Evolutionary conservation across 768 basidiomycete species (phyloP).

Genomic region (Rhodotorula paludigena): DNA sequence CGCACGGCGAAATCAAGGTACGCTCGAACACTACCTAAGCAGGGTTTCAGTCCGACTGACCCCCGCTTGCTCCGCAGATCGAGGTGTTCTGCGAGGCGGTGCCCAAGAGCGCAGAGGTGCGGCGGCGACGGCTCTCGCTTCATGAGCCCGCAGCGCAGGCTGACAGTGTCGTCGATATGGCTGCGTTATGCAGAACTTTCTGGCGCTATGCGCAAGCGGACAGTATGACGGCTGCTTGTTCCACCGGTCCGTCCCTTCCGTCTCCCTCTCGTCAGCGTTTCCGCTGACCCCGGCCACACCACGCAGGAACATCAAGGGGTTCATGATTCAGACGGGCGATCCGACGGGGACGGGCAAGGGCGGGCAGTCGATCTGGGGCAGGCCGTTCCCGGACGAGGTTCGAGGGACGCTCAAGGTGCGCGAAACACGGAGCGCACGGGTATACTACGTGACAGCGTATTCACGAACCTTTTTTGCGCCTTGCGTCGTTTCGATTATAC

Average conservation of each 20-base stretch:
- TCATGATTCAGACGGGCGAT: conserved; percentile 93
- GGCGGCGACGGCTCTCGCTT: too few species aligned
- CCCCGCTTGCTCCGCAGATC: conserved; percentile 55
- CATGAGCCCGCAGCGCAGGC: too few species aligned
- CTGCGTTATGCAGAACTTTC: conserved; percentile 94
- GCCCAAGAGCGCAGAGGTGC: conserved; percentile 87
- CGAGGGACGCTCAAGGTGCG: conserved; percentile 85
- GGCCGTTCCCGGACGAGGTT: conserved; percentile 84
- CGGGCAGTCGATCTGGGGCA: conserved; percentile 94
- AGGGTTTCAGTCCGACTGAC: background rate
- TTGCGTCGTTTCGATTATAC: conserved; percentile 10
- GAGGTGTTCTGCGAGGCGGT: conserved; percentile 97
- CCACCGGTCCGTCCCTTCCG: conserved; percentile 53
- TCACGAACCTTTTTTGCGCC: too few species aligned
- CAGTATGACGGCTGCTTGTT: conserved; percentile 80
- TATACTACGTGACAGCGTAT: too few species aligned
- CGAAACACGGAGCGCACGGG: background rate
- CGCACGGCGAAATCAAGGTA: conserved; percentile 94
- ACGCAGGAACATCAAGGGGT: conserved; percentile 77
- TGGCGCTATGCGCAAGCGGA: conserved; percentile 84
- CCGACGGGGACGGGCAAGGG: conserved; percentile 87
- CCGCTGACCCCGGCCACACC: background rate
- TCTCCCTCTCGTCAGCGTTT: background rate
- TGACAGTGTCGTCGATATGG: too few species aligned
- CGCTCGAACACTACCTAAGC: background rate